Percentiles rank a stretch among this genome's conserved stretches.
These are phyloP conservation scores for Plasmopara viticola DNA, from an alignment of 352 stramenopile species.

Conservation along the genomic window DNA sequence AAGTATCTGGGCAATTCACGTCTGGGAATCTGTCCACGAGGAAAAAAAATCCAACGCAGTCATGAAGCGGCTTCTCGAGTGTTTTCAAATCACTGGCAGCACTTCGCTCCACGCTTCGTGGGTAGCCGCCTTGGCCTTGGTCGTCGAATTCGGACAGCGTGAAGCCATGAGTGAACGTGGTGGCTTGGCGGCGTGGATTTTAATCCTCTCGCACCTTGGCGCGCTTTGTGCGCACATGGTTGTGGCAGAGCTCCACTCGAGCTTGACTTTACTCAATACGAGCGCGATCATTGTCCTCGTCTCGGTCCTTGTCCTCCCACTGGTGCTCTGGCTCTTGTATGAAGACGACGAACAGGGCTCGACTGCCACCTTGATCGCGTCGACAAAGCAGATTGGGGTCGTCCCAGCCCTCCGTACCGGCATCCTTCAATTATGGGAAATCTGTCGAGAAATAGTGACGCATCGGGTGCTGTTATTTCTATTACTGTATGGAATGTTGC, in stretches of 20 bases:
- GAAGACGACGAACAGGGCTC: constrained; percentile 28
- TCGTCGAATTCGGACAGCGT: constrained; percentile 47
- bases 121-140: constrained; percentile 34
- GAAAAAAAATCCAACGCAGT: constrained; percentile 5
- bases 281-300: constrained; percentile 7
- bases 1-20: constrained; percentile 10
- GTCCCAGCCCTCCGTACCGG: constrained; percentile 17
- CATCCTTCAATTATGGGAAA: constrained; percentile 38
- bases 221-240: constrained; percentile 20
- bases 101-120: constrained; percentile 37
- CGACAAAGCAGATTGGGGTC: constrained; percentile 19
- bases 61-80: constrained; percentile 22
- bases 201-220: constrained; percentile 38
- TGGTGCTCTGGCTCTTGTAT: constrained; percentile 29
- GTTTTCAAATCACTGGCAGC: constrained; percentile 28
- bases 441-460: constrained; percentile 48
- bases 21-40: constrained; percentile 3
- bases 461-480: constrained; percentile 50
- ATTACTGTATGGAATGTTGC: constrained; percentile 29
- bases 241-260: constrained; percentile 23
- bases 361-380: constrained; percentile 9
- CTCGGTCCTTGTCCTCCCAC: constrained; percentile 23
- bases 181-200: constrained; percentile 34
- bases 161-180: constrained; percentile 42
- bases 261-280: constrained; percentile 8